Conservation (phyloP, 768 basidiomycete species). For the Amanita muscaria region DNA sequence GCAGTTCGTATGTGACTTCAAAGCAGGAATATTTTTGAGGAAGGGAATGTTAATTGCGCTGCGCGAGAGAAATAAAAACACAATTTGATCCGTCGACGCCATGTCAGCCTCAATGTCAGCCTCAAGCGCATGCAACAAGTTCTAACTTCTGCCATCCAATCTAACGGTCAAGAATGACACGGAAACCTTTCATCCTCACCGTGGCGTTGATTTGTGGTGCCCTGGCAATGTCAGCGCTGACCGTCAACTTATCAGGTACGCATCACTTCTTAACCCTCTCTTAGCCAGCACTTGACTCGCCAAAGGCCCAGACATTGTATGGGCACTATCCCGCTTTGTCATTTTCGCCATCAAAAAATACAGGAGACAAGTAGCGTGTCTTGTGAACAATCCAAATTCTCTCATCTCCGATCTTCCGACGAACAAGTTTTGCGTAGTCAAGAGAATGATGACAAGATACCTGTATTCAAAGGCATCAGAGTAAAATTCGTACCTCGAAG, state of each 20-base stretch:
- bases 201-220: neutral
- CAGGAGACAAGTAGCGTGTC: constrained; percentile 35
- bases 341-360: constrained; percentile 35
- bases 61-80: no score
- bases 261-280: neutral
- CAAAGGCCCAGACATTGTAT: constrained; percentile 26
- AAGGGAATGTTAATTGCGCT: no score
- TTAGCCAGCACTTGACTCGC: neutral
- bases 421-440: constrained; percentile 31
- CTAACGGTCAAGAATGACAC: no score
- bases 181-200: no score
- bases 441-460: constrained; percentile 9
- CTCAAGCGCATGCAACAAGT: neutral
- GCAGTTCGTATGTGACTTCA: no score
- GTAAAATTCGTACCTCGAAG: constrained; percentile 31
- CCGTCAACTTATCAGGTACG: constrained; percentile 1
- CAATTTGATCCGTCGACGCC: no score
- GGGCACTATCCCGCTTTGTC: constrained; percentile 29
- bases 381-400: constrained; percentile 37
- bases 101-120: neutral
- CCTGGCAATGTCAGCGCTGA: neutral
- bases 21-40: no score
- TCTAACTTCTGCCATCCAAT: neutral
- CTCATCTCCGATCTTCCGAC: constrained; percentile 32
- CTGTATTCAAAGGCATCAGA: constrained; percentile 35